Evolutionary conservation across 2,329 filamentous ascomycete genomes (phyloP).

Genomic region (Phialophora expanda): DNA sequence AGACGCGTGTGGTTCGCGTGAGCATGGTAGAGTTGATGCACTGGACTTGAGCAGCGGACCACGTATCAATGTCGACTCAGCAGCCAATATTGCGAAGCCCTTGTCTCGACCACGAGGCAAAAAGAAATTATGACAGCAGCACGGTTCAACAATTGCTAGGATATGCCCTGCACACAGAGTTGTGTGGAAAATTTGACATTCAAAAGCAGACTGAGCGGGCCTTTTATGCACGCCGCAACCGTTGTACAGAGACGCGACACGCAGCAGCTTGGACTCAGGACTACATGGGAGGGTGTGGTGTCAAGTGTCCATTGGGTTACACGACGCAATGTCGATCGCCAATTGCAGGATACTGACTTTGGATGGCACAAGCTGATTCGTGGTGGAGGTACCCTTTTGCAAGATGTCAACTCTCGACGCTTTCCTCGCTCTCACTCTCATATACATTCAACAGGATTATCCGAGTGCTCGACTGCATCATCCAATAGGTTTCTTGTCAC

Average conservation of each 20-base stretch:
- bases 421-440: neutral
- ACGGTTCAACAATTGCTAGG: conserved; percentile 7
- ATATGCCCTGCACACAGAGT: conserved; percentile 6
- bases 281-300: conserved; percentile 4
- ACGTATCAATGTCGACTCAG: neutral
- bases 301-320: conserved; percentile 21
- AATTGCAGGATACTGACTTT: neutral
- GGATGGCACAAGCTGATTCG: neutral
- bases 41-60: neutral
- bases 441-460: neutral
- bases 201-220: conserved; percentile 2
- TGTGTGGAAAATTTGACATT: conserved; percentile 5
- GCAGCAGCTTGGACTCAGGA: conserved; percentile 5
- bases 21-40: conserved; percentile 1
- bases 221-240: conserved; percentile 10
- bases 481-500: neutral
- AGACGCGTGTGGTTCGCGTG: neutral
- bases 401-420: neutral
- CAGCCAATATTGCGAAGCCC: neutral
- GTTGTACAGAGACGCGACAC: conserved; percentile 22
- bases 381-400: neutral
- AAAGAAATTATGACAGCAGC: conserved; percentile 3
- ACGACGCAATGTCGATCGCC: conserved; percentile 8
- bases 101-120: neutral
- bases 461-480: neutral